A percentile compares a stretch with the other conserved stretches of the same genome.
Conservation (phyloP, 2,329 filamentous ascomycete genomes). For the Macrophomina phaseolina region DNA sequence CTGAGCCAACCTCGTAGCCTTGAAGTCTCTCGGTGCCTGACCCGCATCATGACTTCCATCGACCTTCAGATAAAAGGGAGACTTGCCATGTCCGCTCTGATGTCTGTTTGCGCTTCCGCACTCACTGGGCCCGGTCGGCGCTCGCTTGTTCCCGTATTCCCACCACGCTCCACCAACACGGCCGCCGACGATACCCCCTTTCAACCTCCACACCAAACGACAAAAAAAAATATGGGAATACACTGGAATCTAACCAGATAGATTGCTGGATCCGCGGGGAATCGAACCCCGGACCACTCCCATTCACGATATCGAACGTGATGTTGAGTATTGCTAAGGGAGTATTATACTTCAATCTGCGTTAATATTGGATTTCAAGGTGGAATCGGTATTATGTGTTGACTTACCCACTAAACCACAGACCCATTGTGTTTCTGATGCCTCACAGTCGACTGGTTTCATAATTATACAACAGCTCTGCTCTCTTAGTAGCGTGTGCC, state of each 20-base stretch:
- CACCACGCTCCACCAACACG: not conserved
- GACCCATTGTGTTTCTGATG: not conserved
- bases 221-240: not conserved
- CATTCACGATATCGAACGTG: not conserved
- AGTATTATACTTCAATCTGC: not conserved
- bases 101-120: not conserved
- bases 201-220: not conserved
- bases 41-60: not conserved
- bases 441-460: not conserved
- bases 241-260: not conserved
- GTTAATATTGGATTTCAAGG: not conserved
- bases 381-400: no score
- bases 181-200: not conserved
- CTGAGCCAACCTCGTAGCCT: not conserved
- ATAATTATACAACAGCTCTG: not conserved
- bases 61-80: not conserved
- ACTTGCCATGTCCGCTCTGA: not conserved
- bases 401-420: constrained; percentile 5
- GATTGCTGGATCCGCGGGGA: not conserved
- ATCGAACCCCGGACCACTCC: constrained; percentile 1
- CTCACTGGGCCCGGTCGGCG: not conserved
- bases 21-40: not conserved
- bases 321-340: constrained; percentile 1
- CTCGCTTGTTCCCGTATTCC: constrained; percentile 6
- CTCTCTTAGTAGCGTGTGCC: no score